A percentile compares a stretch with the other conserved stretches of the same genome.
phyloP scores from a whole-genome alignment of 352 stramenopile species.

The Blastocystis sp. region DNA sequence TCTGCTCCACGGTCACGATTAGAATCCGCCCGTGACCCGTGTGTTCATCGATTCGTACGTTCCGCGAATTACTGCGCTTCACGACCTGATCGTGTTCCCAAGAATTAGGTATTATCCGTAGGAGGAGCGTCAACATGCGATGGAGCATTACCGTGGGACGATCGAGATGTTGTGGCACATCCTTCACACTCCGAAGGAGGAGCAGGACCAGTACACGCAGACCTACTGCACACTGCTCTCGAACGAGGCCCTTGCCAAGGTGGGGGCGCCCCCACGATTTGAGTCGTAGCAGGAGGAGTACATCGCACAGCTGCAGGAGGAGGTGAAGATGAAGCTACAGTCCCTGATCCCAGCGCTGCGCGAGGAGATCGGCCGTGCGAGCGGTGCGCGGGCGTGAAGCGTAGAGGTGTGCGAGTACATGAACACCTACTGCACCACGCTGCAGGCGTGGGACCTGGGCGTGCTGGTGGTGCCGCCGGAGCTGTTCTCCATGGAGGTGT shows the following conservation, averaged over 20 bases:
- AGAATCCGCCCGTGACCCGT: background rate
- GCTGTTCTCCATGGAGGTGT: slow-evolving; percentile 33
- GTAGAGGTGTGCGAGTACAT: slow-evolving; percentile 27
- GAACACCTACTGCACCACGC: background rate
- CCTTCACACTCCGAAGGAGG: background rate
- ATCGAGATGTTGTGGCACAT: slow-evolving; percentile 7
- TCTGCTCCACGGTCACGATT: background rate
- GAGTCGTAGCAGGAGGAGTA: slow-evolving; percentile 23
- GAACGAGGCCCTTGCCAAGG: background rate
- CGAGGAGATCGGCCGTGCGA: background rate
- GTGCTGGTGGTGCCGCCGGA: background rate
- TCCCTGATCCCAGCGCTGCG: slow-evolving; percentile 1
- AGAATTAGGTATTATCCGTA: no score
- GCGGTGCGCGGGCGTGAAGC: background rate
- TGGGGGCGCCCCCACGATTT: background rate
- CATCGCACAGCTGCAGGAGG: background rate
- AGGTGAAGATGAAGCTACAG: slow-evolving; percentile 6
- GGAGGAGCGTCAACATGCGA: background rate
- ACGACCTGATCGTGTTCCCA: background rate
- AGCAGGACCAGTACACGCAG: background rate
- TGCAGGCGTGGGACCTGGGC: slow-evolving; percentile 26
- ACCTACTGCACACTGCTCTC: background rate
- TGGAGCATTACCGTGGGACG: background rate
- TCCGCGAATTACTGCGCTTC: background rate
- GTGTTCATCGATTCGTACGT: background rate